Base-by-base conservation (phyloP, 1,284 basidiomycete species). In the Austroboletus niveus region DNA sequence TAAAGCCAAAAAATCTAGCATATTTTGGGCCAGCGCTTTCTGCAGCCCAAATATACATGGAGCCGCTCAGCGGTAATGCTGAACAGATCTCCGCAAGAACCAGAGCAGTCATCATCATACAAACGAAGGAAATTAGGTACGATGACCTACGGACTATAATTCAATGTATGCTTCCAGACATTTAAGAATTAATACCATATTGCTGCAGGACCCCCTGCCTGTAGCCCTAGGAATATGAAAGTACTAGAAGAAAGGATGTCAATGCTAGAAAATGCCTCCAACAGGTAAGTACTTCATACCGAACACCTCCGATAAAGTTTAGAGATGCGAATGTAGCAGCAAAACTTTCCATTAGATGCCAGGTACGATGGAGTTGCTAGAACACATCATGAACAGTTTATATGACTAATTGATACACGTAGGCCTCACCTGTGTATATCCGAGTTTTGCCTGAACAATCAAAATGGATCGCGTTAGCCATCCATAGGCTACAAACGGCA, bases 31-130 rank as follows among this genome's bases (percentile, higher is more conserved):
- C 91, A 5, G 89, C 92, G 58, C 89, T 90, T 63, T 92, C 91
- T 27, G 90, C 91, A 0, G 89, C 87, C 92, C 92, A 94, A 52
- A 92, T 84, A 69, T 94, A 94, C 67, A 94, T 93, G 8, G 89
- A 92, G 8, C 92, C 92, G 50, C 88, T 91, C 40, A 93, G 70
- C 4, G 91, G 91, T 17, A 93, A 72, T 2, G 89, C 89, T 35
- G 90, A 92, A 67, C 90, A 93, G 44, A 93, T 83, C 65, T 94
- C 92, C 22, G 92, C 91, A 32, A 94, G 75, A 35, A 92, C 85
- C 12, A 81, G 83, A 3, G 92, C 91, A 5, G 89, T 93, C 50
- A 94, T 89, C 61, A 78, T 79, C 88, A 90, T 91, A 69, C 90
- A 89, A 40, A 92, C 68, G 64, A 91, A 78, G 12, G 89, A 90